Evolutionary conservation across 805 yeast species (phyloP).

Genomic region (Hanseniaspora clermontiae): DNA sequence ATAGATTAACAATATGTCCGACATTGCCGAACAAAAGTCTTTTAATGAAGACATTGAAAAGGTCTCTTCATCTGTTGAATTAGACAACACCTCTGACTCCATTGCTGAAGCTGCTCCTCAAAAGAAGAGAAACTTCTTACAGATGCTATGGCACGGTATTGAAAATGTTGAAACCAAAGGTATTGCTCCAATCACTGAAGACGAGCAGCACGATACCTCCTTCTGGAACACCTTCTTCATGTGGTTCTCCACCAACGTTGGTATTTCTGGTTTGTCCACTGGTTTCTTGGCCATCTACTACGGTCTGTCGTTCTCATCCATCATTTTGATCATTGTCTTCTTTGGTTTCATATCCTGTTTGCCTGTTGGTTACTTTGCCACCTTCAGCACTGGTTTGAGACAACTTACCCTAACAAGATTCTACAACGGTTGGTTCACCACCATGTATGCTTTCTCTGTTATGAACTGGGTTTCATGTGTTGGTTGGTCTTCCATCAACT

Average conservation of each 20-base stretch:
- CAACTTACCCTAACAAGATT: conserved; percentile 75
- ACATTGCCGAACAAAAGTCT: not conserved
- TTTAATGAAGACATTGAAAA: conserved; percentile 11
- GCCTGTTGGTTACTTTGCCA: conserved; percentile 72
- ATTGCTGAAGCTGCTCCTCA: not conserved
- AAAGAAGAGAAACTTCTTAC: conserved; percentile 5
- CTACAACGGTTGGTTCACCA: conserved; percentile 61
- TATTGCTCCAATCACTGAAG: conserved; percentile 47
- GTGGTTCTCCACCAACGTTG: conserved; percentile 90
- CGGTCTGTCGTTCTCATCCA: conserved; percentile 61
- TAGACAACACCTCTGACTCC: not conserved
- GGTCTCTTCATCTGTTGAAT: not conserved
- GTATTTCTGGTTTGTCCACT: conserved; percentile 69
- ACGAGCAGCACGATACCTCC: conserved; percentile 30
- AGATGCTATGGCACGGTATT: conserved; percentile 12
- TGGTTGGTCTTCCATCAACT: conserved; percentile 93
- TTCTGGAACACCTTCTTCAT: conserved; percentile 43
- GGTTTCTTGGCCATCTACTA: conserved; percentile 59
- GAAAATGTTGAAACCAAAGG: conserved; percentile 14
- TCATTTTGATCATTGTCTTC: conserved; percentile 54
- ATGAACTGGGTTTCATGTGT: conserved; percentile 75
- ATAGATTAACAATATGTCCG: conserved; percentile 3
- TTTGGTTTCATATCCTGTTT: conserved; percentile 61
- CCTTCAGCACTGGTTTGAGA: conserved; percentile 81
- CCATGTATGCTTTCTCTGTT: conserved; percentile 56